A percentile compares a stretch with the other conserved stretches of the same genome.
phyloP scores from a whole-genome alignment of 495 filamentous ascomycete species.

The Aspergillus affinis region DNA sequence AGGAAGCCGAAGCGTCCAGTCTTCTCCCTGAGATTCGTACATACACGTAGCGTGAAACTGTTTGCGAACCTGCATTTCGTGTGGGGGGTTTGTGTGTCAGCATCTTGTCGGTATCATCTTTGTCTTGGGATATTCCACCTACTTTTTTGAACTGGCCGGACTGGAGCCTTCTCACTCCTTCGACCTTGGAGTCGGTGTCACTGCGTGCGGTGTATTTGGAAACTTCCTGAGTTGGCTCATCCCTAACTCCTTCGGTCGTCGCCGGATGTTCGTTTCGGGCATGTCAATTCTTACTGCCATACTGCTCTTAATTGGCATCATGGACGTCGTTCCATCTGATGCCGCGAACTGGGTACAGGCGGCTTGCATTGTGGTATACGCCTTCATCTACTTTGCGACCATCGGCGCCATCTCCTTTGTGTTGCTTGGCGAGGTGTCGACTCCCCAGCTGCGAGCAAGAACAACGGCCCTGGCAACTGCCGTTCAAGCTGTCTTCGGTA shows the following conservation, averaged over 20 bases:
- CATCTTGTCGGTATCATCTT: conserved; percentile 35
- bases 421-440: conserved; percentile 59
- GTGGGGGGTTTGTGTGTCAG: conserved; percentile 45
- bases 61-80: conserved; percentile 45
- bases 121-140: conserved; percentile 54
- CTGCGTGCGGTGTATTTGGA: conserved; percentile 30
- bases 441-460: conserved; percentile 58
- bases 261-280: conserved; percentile 54
- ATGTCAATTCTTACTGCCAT: conserved; percentile 46
- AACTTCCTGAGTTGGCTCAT: conserved; percentile 28
- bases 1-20: too few relatives aligned
- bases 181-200: conserved; percentile 27
- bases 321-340: conserved; percentile 53
- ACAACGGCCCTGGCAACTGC: conserved; percentile 63
- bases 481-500: conserved; percentile 56
- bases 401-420: conserved; percentile 64
- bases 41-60: conserved; percentile 37
- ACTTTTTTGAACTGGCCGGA: conserved; percentile 65
- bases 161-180: conserved; percentile 42
- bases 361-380: conserved; percentile 55
- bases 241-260: conserved; percentile 48
- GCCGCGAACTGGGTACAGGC: conserved; percentile 52
- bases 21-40: not conserved
- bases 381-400: conserved; percentile 55
- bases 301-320: conserved; percentile 59